Evolutionary conservation across 768 basidiomycete species (phyloP), one percentile per base, ranked within the genome.

Genomic region (Naematelia encephala): DNA sequence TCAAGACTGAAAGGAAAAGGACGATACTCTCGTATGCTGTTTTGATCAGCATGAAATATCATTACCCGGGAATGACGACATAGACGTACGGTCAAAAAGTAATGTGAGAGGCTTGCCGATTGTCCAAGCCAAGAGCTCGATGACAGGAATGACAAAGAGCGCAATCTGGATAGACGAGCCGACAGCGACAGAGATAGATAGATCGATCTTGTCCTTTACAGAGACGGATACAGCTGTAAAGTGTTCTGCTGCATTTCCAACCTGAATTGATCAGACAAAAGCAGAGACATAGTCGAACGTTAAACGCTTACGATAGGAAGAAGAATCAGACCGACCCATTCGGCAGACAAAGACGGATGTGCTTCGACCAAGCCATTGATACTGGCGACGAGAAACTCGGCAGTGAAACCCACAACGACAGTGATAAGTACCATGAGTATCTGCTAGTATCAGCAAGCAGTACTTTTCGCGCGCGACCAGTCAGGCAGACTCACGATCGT

Each of bases 221-320:
- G 91, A 89, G 5, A 92, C 91, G 0, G 87, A 87, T 25, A 96
- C 90, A 13, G 92, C 91, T 1, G 91, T 96, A 39, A 86, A 87
- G 71, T 93, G 91, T 71, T 96, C 92, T 80, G 71, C 55, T 29
- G 62, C 65, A 49, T 67, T 62, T 29, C 65, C 67, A 57, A 64
- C 64, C 64, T 64, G 46, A 12, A 11, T 23, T 47, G 12, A 53
- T 43, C 62, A 56, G 53, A 19, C 46, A 26, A 47, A 47, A 19
- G 8, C 46, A 8, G 19, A 5, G 21, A 8, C 5, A 47, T 21
- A 19, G 46, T 21, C 28, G 28, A 67, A n/a, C n/a, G n/a, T n/a
- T n/a, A n/a, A n/a, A n/a, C n/a, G n/a, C 73, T 62, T 25, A 92
- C 91, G 34, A 96, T 91, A 4, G 94, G 94, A 5, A 98, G 82